phyloP scores from a whole-genome alignment of 2,329 filamentous ascomycete species.

The Fusarium virguliforme region DNA sequence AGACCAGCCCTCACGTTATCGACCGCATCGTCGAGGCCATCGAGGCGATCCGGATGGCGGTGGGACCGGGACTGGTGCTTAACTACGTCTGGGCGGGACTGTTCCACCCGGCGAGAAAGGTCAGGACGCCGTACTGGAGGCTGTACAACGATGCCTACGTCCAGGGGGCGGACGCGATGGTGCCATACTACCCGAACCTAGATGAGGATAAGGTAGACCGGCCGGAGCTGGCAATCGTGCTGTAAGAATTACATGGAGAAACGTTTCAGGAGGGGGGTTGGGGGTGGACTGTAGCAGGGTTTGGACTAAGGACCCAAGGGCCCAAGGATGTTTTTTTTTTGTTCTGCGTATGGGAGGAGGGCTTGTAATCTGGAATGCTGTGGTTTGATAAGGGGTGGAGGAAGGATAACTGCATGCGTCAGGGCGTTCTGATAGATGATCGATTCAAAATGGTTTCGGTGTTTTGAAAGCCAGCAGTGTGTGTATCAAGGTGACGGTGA shows the following conservation, averaged over 20 bases:
- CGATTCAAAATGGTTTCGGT: constrained; percentile 43
- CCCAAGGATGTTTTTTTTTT: constrained; percentile 31
- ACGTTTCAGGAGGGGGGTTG: constrained; percentile 26
- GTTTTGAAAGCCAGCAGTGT: constrained; percentile 27
- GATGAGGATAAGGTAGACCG: constrained; percentile 85
- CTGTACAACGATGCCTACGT: constrained; percentile 98
- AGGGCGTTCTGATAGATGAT: constrained; percentile 53
- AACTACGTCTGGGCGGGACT: constrained; percentile 99
- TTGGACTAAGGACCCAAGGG: not conserved
- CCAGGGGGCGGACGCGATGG: constrained; percentile 92
- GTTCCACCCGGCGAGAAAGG: constrained; percentile 97
- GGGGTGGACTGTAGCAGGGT: constrained; percentile 21
- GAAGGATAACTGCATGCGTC: constrained; percentile 43
- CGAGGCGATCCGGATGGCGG: constrained; percentile 93
- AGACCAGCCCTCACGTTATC: constrained; percentile 98
- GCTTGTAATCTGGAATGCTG: constrained; percentile 50
- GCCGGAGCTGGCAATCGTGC: constrained; percentile 85
- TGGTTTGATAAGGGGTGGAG: constrained; percentile 43
- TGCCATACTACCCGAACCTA: constrained; percentile 93
- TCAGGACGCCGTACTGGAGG: constrained; percentile 94
- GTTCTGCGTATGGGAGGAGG: constrained; percentile 34
- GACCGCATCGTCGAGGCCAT: constrained; percentile 98
- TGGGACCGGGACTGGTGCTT: constrained; percentile 92
- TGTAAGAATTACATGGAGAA: constrained; percentile 66
- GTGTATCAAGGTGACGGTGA: constrained; percentile 9